These are phyloP conservation scores for Pezicula radicicola DNA, from an alignment of 2,329 filamentous ascomycete species.

Conservation along the genomic window DNA sequence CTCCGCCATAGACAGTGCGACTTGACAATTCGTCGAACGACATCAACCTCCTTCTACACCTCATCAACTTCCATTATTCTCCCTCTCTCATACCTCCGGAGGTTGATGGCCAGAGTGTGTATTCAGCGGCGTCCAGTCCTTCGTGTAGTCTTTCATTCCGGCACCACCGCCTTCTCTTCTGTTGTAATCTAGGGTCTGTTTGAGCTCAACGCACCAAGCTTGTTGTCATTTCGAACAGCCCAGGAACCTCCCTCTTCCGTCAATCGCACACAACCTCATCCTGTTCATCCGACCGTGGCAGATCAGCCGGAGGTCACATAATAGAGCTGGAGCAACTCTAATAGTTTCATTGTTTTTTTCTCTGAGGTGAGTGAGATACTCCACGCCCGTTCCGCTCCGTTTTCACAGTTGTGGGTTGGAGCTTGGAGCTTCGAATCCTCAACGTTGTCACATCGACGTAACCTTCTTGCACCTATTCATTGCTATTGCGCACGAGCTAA, in stretches of 20 bases:
- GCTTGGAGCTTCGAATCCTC: constrained; percentile 16
- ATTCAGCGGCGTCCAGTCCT: constrained; percentile 13
- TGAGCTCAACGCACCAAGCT: constrained; percentile 21
- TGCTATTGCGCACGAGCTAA: constrained; percentile 18
- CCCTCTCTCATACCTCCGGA: constrained; percentile 6
- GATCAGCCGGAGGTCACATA: constrained; percentile 6
- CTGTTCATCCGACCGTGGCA: neutral
- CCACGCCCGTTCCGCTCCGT: constrained; percentile 18
- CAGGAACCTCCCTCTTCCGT: neutral
- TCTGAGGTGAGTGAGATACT: constrained; percentile 18
- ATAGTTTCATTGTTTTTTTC: too few relatives aligned
- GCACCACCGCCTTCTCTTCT: constrained; percentile 17
- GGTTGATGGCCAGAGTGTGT: constrained; percentile 24
- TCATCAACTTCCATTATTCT: constrained; percentile 3
- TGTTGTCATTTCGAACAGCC: constrained; percentile 9
- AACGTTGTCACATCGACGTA: constrained; percentile 4
- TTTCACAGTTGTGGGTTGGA: constrained; percentile 17
- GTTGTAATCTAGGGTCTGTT: constrained; percentile 7
- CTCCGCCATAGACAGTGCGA: neutral
- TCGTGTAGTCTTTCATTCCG: constrained; percentile 19
- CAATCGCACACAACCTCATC: constrained; percentile 2
- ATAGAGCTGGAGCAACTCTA: constrained; percentile 8
- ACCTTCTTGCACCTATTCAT: neutral
- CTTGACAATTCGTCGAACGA: neutral
- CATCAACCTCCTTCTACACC: constrained; percentile 1